Percentiles rank a stretch among this genome's conserved stretches.
Evolutionary conservation across 306 rosid genomes (phyloP).

Genomic region (Quercus agrifolia): DNA sequence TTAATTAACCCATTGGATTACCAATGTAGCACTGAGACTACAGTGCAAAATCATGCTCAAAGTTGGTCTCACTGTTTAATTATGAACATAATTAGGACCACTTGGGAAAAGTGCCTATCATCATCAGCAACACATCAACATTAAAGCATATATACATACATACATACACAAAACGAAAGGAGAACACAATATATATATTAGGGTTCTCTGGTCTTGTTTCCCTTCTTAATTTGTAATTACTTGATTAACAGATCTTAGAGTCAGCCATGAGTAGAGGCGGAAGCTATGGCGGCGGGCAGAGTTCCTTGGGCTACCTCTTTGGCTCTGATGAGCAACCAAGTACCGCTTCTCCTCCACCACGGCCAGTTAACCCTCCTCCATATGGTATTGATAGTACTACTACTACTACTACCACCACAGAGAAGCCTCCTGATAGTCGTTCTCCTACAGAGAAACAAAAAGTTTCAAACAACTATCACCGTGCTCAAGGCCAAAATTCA

Average conservation of each 20-base stretch:
- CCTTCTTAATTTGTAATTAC: not conserved
- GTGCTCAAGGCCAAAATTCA: slow-evolving; percentile 48
- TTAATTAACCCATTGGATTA: not conserved
- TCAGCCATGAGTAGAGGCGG: slow-evolving; percentile 65
- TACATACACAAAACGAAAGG: not conserved
- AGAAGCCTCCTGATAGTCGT: slow-evolving; percentile 17
- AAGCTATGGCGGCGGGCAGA: slow-evolving; percentile 66
- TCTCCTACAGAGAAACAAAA: slow-evolving; percentile 31
- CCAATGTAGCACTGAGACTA: not conserved
- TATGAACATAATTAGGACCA: not conserved
- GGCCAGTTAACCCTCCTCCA: slow-evolving; percentile 39
- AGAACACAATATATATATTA: slow-evolving; percentile 1
- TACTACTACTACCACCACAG: not conserved
- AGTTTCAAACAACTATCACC: slow-evolving; percentile 35
- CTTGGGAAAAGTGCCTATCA: not conserved
- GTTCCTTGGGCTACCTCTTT: slow-evolving; percentile 73
- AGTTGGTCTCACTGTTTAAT: slow-evolving; percentile 4
- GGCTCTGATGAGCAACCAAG: slow-evolving; percentile 52
- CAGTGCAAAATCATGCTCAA: not conserved
- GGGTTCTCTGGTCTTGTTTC: slow-evolving; percentile 17
- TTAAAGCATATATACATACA: too few species aligned
- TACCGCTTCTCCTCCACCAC: slow-evolving; percentile 29
- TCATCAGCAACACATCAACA: not conserved
- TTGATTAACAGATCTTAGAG: not conserved
- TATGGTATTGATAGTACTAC: slow-evolving; percentile 43